These are phyloP conservation scores for Pseudogymnoascus sp. DNA, from an alignment of 2,329 filamentous ascomycete genomes.

Conservation along the genomic window DNA sequence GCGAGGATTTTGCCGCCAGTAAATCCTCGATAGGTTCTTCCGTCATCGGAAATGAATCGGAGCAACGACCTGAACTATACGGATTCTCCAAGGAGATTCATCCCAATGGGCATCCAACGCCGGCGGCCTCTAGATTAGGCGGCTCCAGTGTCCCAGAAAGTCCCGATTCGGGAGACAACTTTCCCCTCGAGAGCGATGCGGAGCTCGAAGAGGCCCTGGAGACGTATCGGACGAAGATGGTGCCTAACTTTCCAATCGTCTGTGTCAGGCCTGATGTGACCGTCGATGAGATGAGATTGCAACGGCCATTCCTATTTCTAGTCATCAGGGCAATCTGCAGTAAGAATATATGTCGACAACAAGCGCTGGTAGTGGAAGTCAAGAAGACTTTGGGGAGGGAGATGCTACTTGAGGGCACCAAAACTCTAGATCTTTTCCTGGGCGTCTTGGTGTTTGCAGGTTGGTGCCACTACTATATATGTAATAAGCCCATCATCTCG, in stretches of 20 bases:
- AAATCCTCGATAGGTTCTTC: neutral
- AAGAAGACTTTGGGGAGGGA: neutral
- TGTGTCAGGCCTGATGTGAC: slow-evolving; percentile 1
- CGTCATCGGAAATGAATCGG: neutral
- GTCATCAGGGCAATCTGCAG: neutral
- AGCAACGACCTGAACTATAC: neutral
- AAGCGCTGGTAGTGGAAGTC: neutral
- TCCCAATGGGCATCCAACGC: neutral
- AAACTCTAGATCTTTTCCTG: neutral
- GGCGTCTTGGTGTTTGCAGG: neutral
- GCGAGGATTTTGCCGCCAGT: neutral
- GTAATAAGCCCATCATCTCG: neutral
- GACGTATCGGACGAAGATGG: slow-evolving; percentile 11
- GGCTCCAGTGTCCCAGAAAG: neutral
- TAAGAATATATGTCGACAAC: neutral
- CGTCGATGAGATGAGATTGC: neutral
- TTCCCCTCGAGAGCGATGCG: neutral
- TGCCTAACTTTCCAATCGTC: slow-evolving; percentile 13
- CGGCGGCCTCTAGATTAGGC: neutral
- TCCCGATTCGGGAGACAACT: neutral
- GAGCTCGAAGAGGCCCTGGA: slow-evolving; percentile 12
- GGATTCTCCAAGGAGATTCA: neutral
- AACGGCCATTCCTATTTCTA: neutral
- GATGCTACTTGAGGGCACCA: neutral
- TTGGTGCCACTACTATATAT: slow-evolving; percentile 3